Evolutionary conservation across 2,329 filamentous ascomycete genomes (phyloP).

Genomic region (Pseudogymnoascus sp.): DNA sequence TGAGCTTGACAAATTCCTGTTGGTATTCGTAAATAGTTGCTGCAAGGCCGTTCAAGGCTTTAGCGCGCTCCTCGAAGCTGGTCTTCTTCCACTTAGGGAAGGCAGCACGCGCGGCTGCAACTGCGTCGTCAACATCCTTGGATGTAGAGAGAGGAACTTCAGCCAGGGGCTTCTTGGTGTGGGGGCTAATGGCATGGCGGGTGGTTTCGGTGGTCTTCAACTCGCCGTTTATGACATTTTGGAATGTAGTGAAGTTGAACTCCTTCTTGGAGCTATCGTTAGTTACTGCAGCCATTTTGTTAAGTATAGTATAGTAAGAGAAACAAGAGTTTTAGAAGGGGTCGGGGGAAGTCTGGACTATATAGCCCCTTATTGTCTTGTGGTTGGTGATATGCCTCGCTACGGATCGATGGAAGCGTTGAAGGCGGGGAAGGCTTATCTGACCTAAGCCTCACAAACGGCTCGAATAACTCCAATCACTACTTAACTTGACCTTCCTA

Average conservation of each 20-base stretch:
- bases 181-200: slow-evolving; percentile 16
- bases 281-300: not conserved
- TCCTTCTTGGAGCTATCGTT: slow-evolving; percentile 7
- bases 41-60: slow-evolving; percentile 32
- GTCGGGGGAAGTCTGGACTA: not conserved
- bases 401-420: not conserved
- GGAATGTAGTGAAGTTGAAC: slow-evolving; percentile 15
- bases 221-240: slow-evolving; percentile 19
- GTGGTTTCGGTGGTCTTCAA: slow-evolving; percentile 10
- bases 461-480: not conserved
- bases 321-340: not conserved
- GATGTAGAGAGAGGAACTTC: slow-evolving; percentile 36
- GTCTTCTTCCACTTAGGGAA: slow-evolving; percentile 43
- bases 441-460: not conserved
- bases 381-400: not conserved
- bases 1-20: slow-evolving; percentile 39
- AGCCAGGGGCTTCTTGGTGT: slow-evolving; percentile 15
- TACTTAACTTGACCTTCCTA: not conserved
- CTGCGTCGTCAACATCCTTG: slow-evolving; percentile 41
- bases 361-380: not conserved
- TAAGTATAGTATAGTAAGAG: not conserved
- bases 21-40: slow-evolving; percentile 25
- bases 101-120: slow-evolving; percentile 40
- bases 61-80: slow-evolving; percentile 38
- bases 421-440: not conserved